Base-by-base conservation (phyloP, 2,329 filamentous ascomycete species). In the Pseudophaeomoniella oleicola region DNA sequence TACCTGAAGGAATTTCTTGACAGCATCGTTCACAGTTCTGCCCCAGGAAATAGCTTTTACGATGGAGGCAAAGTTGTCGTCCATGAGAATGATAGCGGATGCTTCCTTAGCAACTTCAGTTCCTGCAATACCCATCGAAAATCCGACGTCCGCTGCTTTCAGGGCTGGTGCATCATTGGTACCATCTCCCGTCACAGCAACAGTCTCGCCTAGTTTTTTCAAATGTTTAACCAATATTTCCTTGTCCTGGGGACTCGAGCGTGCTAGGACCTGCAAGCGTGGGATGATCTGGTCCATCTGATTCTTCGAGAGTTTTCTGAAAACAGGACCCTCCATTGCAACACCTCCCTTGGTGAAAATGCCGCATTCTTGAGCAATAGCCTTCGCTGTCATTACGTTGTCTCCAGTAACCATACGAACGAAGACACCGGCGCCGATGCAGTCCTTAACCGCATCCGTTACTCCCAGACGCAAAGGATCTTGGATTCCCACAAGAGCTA, bases 351-450 rank as follows among this genome's bases (percentile, higher is more conserved):
- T 58, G 30, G 75, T 74, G 38, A 82, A 67, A 41, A 88, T 87
- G 30, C 81, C 81, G 53, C 81, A 86, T 48, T 87, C 81, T 45
- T 69, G 70, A 14, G 82, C 82, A 48, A 88, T 88, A 15, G 82
- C 79, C 53, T 81, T 73, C 2, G 82, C 82, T 5, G 82, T 88
- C 40, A 82, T 61, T 46, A 80, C 75, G 59, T 88, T 87, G 60
- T 88, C 82, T 44, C 82, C 82, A 3, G 82, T 88, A 2, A 88
- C 82, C 82, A 88, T 88, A 50, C 82, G 79, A 13, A 87, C 81
- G 42, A 79, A 71, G 9, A 88, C 81, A 41, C 82, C 82, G 3
- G 82, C 82, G 38, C 71, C 67, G 52, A 87, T 80, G 50, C 82
- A 87, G 39, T 76, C 67, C 40, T 63, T 64, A 17, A 88, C 81